Percentiles rank a stretch among this genome's conserved stretches.
Evolutionary conservation across 2,329 filamentous ascomycete genomes (phyloP).

Genomic region (Pyrenochaeta sp.): DNA sequence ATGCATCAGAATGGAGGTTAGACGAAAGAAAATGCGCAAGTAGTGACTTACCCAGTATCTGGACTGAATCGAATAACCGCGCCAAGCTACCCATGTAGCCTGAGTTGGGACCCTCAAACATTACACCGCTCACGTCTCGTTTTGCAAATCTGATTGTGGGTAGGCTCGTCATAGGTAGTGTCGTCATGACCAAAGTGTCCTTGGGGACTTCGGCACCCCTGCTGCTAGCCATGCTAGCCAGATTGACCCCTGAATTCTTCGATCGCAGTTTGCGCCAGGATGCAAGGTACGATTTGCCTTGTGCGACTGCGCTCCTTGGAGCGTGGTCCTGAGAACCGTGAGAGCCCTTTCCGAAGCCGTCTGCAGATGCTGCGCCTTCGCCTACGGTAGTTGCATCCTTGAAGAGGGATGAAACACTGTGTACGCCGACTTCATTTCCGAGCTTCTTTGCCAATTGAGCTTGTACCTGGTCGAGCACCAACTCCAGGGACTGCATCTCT

Average conservation of each 20-base stretch:
- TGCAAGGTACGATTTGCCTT: conserved; percentile 76
- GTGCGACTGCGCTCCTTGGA: conserved; percentile 44
- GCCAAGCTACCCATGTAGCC: conserved; percentile 92
- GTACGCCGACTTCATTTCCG: conserved; percentile 90
- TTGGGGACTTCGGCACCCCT: conserved; percentile 53
- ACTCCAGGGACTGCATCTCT: conserved; percentile 91
- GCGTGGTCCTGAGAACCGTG: conserved; percentile 43
- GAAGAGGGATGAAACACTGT: conserved; percentile 76
- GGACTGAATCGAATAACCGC: conserved; percentile 89
- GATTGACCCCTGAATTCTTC: conserved; percentile 77
- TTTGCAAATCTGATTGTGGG: conserved; percentile 77
- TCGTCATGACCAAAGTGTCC: conserved; percentile 65
- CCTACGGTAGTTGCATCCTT: conserved; percentile 67
- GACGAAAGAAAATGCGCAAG: background rate
- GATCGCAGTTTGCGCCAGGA: conserved; percentile 90
- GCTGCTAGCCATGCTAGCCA: conserved; percentile 56
- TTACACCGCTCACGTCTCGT: conserved; percentile 72
- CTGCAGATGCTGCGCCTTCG: conserved; percentile 33
- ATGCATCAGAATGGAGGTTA: conserved; percentile 1
- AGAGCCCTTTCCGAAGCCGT: conserved; percentile 34
- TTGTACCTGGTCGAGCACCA: conserved; percentile 86
- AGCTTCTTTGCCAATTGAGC: conserved; percentile 79
- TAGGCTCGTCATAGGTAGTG: conserved; percentile 72
- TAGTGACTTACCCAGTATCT: conserved; percentile 79
- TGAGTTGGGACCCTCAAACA: conserved; percentile 84